Evolutionary conservation across 371 early-diverging fungal species (phyloP).

Genomic region (Mortierella sp.): DNA sequence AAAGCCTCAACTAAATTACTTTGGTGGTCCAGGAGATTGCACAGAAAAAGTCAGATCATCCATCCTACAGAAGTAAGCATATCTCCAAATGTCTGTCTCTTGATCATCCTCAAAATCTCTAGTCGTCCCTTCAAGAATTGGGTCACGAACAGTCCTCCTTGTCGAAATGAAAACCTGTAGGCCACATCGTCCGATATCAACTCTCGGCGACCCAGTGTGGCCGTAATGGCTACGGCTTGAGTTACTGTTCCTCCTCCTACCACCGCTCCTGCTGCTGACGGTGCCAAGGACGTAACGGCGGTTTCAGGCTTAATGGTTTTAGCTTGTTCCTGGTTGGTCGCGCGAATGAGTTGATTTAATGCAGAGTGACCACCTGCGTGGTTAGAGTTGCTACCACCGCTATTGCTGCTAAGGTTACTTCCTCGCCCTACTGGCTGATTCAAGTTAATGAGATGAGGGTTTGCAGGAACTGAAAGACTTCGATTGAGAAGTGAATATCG

Average conservation of each 20-base stretch:
- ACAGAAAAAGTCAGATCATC: no score
- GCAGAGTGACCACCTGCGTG: conserved; percentile 15
- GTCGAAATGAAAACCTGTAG: conserved; percentile 44
- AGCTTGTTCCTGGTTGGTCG: conserved; percentile 39
- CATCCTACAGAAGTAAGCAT: conserved; percentile 38
- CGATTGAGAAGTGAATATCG: conserved; percentile 46
- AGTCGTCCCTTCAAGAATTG: conserved; percentile 53
- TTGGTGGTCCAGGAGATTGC: no score
- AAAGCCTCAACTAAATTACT: no score
- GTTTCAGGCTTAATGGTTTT: conserved; percentile 28
- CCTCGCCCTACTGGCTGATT: conserved; percentile 17
- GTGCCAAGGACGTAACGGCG: not conserved
- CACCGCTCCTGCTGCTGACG: not conserved
- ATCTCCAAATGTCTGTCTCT: conserved; percentile 49
- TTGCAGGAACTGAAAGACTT: conserved; percentile 40
- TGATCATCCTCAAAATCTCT: conserved; percentile 49
- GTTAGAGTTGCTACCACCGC: not conserved
- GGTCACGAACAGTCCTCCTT: conserved; percentile 52
- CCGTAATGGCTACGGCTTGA: conserved; percentile 15
- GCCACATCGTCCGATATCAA: conserved; percentile 42
- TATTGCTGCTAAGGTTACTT: not conserved
- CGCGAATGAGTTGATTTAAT: conserved; percentile 34
- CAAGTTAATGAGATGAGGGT: conserved; percentile 52
- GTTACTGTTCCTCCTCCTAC: not conserved
- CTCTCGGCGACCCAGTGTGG: conserved; percentile 19